phyloP scores from a whole-genome alignment of 1,139 yeast genomes.

The Hemisphaericaspora xylanilytica region DNA sequence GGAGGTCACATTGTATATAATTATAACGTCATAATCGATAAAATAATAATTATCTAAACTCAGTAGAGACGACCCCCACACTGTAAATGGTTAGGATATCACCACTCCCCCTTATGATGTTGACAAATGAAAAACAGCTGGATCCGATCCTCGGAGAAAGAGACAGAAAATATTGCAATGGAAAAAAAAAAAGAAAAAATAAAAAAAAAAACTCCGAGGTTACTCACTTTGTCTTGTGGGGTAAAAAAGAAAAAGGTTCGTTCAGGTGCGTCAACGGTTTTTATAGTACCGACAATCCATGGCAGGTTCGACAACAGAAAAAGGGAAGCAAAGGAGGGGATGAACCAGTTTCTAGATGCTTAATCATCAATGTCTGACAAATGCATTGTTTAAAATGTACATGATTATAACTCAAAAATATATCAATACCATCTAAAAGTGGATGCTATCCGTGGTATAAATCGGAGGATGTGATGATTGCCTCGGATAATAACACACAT shows the following conservation, averaged over 20 bases:
- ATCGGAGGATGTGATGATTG: too few species aligned
- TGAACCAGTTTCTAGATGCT: too few species aligned
- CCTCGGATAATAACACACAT: constrained; percentile 3
- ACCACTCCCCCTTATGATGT: too few species aligned
- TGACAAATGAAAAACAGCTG: neutral
- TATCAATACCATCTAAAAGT: neutral
- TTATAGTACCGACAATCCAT: neutral
- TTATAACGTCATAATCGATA: too few species aligned
- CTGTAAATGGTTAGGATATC: too few species aligned
- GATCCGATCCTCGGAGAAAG: constrained; percentile 3
- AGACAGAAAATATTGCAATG: too few species aligned
- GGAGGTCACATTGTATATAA: too few species aligned
- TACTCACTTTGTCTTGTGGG: neutral
- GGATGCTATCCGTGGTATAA: neutral
- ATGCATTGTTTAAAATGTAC: too few species aligned
- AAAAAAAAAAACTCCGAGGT: constrained; percentile 1
- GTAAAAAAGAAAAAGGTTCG: neutral
- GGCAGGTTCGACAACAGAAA: neutral
- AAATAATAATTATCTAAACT: too few species aligned
- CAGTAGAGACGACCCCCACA: too few species aligned
- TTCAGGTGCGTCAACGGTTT: neutral
- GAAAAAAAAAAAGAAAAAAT: neutral
- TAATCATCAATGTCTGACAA: too few species aligned
- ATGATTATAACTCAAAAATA: neutral
- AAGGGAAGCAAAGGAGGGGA: neutral